Evolutionary conservation across 2,329 filamentous ascomycete genomes (phyloP).

Genomic region (Fusarium algeriense): DNA sequence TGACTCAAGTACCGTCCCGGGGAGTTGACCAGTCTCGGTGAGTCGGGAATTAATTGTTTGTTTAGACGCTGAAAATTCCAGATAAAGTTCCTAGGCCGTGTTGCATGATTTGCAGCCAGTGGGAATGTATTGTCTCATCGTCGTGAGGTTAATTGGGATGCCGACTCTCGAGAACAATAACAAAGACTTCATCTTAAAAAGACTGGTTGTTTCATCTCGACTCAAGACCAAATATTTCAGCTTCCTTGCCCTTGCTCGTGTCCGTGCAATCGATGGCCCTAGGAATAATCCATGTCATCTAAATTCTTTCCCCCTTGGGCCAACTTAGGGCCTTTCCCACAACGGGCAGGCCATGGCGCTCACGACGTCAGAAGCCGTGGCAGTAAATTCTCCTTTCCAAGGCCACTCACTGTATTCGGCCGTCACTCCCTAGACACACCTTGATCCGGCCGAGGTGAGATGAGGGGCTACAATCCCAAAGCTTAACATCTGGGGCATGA

Average conservation of each 20-base stretch:
- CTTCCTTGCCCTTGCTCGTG: conserved; percentile 36
- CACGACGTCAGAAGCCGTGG: conserved; percentile 42
- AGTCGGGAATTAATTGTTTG: conserved; percentile 10
- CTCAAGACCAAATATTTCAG: conserved; percentile 23
- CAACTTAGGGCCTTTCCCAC: conserved; percentile 39
- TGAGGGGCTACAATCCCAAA: conserved; percentile 26
- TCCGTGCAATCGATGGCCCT: conserved; percentile 33
- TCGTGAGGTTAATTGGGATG: neutral
- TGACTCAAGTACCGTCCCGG: conserved; percentile 37
- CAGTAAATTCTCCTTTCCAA: conserved; percentile 15
- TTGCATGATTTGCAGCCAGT: conserved; percentile 11
- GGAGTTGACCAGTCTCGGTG: conserved; percentile 18
- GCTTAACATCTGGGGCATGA: conserved; percentile 37
- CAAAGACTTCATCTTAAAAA: neutral
- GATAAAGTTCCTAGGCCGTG: conserved; percentile 12
- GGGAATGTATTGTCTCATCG: neutral
- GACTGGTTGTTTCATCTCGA: conserved; percentile 23
- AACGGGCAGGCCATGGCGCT: conserved; percentile 39
- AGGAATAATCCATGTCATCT: conserved; percentile 31
- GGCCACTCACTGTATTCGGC: conserved; percentile 13
- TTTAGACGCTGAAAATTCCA: conserved; percentile 4
- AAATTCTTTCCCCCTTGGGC: conserved; percentile 41
- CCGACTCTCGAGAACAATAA: neutral
- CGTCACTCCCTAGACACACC: conserved; percentile 27
- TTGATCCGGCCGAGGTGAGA: conserved; percentile 33